These are phyloP conservation scores for Medicago lupulina DNA, from an alignment of 306 rosid species.

Conservation along the genomic window DNA sequence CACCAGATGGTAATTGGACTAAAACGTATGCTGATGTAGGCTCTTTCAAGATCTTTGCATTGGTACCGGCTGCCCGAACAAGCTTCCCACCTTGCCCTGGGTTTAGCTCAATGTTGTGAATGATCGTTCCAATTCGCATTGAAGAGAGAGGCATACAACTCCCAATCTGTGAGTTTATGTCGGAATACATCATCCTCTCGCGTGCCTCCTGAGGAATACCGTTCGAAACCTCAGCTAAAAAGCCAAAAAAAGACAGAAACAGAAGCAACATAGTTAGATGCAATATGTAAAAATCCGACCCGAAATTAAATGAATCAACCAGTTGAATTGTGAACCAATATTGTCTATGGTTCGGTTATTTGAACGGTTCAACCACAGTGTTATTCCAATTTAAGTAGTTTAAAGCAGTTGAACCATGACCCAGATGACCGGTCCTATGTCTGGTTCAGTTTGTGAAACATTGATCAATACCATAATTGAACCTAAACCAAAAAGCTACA, in stretches of 20 bases:
- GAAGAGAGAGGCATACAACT: constrained; percentile 83
- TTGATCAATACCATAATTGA: neutral
- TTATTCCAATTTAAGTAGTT: no score
- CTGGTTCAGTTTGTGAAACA: neutral
- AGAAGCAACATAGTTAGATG: neutral
- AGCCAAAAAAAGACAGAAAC: constrained; percentile 10
- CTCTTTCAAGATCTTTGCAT: constrained; percentile 86
- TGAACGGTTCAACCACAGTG: neutral
- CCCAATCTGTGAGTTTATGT: constrained; percentile 79
- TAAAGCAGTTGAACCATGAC: neutral
- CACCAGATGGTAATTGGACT: constrained; percentile 73
- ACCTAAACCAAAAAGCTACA: neutral
- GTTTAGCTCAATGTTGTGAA: constrained; percentile 78
- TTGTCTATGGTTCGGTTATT: neutral
- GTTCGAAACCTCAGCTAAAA: constrained; percentile 42
- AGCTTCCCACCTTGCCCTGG: constrained; percentile 94
- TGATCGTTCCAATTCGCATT: constrained; percentile 87
- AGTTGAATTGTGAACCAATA: no score
- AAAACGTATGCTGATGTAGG: constrained; percentile 62
- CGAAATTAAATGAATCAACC: no score
- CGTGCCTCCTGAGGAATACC: constrained; percentile 40
- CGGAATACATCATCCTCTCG: constrained; percentile 65
- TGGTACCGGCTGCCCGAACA: constrained; percentile 84
- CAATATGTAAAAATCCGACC: neutral
- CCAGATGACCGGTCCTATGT: neutral